Evolutionary conservation across 176 grass and related monocot genomes (phyloP).

Genomic region (Tillandsia leiboldiana): DNA sequence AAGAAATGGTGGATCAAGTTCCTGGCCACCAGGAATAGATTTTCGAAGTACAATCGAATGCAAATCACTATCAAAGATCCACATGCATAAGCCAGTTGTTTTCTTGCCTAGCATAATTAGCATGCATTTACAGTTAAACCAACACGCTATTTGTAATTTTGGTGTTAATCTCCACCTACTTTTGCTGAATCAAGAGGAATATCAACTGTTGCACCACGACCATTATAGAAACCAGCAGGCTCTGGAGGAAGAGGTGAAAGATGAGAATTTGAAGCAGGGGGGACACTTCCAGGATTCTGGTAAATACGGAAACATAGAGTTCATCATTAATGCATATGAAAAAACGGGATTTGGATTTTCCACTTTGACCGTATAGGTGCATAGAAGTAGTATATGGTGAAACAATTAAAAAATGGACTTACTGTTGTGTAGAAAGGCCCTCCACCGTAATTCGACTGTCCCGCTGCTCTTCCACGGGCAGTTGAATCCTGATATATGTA

Average conservation of each 20-base stretch:
- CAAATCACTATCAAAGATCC: background rate
- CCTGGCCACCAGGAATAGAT: background rate
- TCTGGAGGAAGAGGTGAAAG: slow-evolving; percentile 85
- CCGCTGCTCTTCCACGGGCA: slow-evolving; percentile 33
- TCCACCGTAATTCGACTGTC: slow-evolving; percentile 49
- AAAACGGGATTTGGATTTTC: background rate
- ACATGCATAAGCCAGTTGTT: background rate
- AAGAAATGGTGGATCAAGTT: background rate
- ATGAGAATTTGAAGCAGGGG: slow-evolving; percentile 59
- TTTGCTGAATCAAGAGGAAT: slow-evolving; percentile 84
- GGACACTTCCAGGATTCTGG: slow-evolving; percentile 60
- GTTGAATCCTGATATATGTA: slow-evolving; percentile 25
- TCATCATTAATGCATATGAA: background rate
- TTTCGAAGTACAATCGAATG: background rate
- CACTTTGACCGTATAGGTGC: background rate
- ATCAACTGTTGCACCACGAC: slow-evolving; percentile 39
- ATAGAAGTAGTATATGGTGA: background rate
- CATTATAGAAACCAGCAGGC: slow-evolving; percentile 83
- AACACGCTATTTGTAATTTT: background rate
- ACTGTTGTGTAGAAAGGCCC: slow-evolving; percentile 54
- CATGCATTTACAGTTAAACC: background rate
- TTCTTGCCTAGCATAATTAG: background rate
- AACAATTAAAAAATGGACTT: slow-evolving; percentile 6
- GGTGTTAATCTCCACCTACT: slow-evolving; percentile 26
- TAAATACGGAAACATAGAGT: background rate